Evolutionary conservation across 2,329 filamentous ascomycete species (phyloP).

Genomic region (Fonsecaea pugnacius): DNA sequence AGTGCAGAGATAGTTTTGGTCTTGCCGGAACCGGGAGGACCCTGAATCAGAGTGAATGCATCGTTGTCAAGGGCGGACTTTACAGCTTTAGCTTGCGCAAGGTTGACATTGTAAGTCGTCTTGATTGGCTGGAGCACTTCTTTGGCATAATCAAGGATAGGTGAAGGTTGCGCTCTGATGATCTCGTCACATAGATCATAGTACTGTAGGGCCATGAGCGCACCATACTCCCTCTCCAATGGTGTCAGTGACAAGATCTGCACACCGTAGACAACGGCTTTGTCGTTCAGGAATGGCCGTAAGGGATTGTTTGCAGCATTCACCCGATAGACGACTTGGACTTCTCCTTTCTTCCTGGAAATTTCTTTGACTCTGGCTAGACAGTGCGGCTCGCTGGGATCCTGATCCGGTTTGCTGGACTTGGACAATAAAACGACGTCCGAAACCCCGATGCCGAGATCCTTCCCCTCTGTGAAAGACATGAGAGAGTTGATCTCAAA

Average conservation of each 20-base stretch:
- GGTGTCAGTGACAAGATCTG: conserved; percentile 94
- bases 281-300: conserved; percentile 69
- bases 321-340: conserved; percentile 86
- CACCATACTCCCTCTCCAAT: conserved; percentile 92
- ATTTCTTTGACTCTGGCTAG: conserved; percentile 81
- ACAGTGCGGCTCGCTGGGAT: conserved; percentile 73
- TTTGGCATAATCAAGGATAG: conserved; percentile 78
- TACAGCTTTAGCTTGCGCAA: conserved; percentile 87
- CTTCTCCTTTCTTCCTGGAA: conserved; percentile 75
- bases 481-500: conserved; percentile 88
- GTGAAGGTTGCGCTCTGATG: conserved; percentile 83
- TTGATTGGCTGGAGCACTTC: conserved; percentile 71
- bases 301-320: conserved; percentile 66
- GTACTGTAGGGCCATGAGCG: conserved; percentile 86
- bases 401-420: conserved; percentile 69
- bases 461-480: conserved; percentile 69
- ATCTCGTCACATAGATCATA: conserved; percentile 97
- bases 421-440: conserved; percentile 88
- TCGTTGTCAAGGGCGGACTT: conserved; percentile 93
- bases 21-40: conserved; percentile 94
- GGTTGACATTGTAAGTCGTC: conserved; percentile 80
- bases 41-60: conserved; percentile 94
- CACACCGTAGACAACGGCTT: conserved; percentile 70
- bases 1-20: conserved; percentile 98
- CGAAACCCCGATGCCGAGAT: conserved; percentile 75